These are phyloP conservation scores for Fusarium annulatum DNA, from an alignment of 2,329 filamentous ascomycete species.

Conservation along the genomic window DNA sequence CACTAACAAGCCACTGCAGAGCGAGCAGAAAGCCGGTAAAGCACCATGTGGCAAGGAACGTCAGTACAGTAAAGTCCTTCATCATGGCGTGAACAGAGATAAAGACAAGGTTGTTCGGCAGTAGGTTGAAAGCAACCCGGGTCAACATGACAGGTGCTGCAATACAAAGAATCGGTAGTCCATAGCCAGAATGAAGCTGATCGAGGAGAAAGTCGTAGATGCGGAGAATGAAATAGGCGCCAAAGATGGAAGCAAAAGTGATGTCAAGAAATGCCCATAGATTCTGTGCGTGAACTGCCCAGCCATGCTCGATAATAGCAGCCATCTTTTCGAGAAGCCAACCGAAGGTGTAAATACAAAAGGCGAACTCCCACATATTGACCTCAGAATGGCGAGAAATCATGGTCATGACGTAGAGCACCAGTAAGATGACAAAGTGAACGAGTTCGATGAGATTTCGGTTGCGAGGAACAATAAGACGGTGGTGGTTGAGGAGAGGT, in stretches of 20 bases:
- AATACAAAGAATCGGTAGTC: slow-evolving; percentile 72
- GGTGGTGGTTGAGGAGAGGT: slow-evolving; percentile 76
- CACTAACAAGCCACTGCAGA: slow-evolving; percentile 70
- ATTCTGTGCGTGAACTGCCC: slow-evolving; percentile 78
- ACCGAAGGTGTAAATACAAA: slow-evolving; percentile 72
- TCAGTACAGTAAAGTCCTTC: slow-evolving; percentile 75
- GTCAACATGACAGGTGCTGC: slow-evolving; percentile 77
- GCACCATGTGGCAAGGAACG: slow-evolving; percentile 73
- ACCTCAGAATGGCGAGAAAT: slow-evolving; percentile 62
- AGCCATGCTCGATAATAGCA: slow-evolving; percentile 72
- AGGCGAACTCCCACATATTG: slow-evolving; percentile 66
- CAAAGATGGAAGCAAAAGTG: slow-evolving; percentile 73
- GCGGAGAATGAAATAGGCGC: slow-evolving; percentile 69
- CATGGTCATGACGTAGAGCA: slow-evolving; percentile 74
- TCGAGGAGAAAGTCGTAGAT: slow-evolving; percentile 63
- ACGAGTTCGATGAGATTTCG: slow-evolving; percentile 73
- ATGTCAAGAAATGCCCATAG: slow-evolving; percentile 80
- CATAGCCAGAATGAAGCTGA: slow-evolving; percentile 62
- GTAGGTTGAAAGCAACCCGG: slow-evolving; percentile 76
- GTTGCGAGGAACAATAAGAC: slow-evolving; percentile 75
- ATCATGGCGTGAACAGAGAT: slow-evolving; percentile 80
- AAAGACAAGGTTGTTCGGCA: slow-evolving; percentile 81
- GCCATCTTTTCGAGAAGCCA: slow-evolving; percentile 76
- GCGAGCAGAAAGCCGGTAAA: slow-evolving; percentile 78
- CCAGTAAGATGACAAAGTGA: slow-evolving; percentile 73